Evolutionary conservation across 805 yeast genomes (phyloP), one percentile per base, ranked within the genome.

Genomic region (Blastobotrys robertii): DNA sequence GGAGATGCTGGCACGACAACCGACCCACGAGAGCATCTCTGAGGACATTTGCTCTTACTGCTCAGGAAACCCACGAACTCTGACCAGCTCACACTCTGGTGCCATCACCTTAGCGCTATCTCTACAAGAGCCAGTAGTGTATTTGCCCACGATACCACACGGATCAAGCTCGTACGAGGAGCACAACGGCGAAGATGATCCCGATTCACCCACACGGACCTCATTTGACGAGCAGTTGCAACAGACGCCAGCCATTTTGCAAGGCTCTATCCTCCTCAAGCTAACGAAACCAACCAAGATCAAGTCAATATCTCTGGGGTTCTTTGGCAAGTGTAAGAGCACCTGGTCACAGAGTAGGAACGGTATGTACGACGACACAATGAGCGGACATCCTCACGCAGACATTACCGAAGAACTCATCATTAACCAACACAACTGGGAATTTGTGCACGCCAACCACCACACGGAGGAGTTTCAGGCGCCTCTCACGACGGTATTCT

Each of bases 341-440:
- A 90, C 83, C 47, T 87, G 96, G 96, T 94, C 94, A 10, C 94
- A 86, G 55, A 94, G 53, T 30, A 14, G 33, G 16, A 15, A 14
- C 13, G 16, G 14, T 13, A 38, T 16, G 19, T 34, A 19, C 28
- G 57, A 52, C 31, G 62, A 56, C 40, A n/a, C 39, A 11, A 34
- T 41, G n/a, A 43, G 51, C 7, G 50, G 55, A 9, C 49, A 52
- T 42, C 54, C 57, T 28, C 41, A 45, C 10, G 50, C 63, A 11
- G 64, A 61, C 41, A 51, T 59, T 37, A 58, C 55, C 41, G 66
- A 61, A 43, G 44, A 49, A 29, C 52, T 56, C 9, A 53, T 53
- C 31, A 46, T 61, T 22, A 60, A 58, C 34, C 39, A 50, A 28
- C 65, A 61, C 43, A 54, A 55, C 44, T 61, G 66, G 66, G 62